A percentile compares a stretch with the other conserved stretches of the same genome.
phyloP scores from a whole-genome alignment of 805 yeast genomes.

The Saccharomyces kudriavzevii region DNA sequence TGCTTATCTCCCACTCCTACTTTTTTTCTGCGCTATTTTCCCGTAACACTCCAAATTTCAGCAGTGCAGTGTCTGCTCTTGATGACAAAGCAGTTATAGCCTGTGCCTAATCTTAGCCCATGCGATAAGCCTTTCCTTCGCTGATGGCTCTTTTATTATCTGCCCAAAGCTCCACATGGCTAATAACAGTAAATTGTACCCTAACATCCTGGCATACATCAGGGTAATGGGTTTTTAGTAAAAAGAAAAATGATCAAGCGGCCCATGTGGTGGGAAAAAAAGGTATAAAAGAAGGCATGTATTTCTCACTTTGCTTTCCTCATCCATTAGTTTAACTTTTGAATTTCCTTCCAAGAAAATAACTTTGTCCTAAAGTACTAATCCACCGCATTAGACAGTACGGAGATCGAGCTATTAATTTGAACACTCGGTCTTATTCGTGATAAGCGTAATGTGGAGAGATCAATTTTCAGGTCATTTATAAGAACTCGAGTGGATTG shows the following conservation, averaged over 20 bases:
- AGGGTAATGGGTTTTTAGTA: background rate
- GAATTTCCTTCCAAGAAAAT: constrained; percentile 9
- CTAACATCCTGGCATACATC: background rate
- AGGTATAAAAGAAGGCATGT: background rate
- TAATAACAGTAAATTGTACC: background rate
- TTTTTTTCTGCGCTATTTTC: too few relatives aligned
- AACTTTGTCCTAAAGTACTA: constrained; percentile 57
- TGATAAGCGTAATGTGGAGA: constrained; percentile 30
- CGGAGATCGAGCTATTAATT: constrained; percentile 26
- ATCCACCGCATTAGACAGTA: constrained; percentile 66
- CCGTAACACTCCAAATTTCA: too few relatives aligned
- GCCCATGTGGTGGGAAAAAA: background rate
- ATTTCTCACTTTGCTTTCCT: background rate
- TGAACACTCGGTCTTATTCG: constrained; percentile 18
- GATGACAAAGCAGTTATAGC: background rate
- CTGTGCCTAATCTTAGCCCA: background rate
- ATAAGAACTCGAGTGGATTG: constrained; percentile 32
- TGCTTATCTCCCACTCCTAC: background rate
- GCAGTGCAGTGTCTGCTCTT: background rate
- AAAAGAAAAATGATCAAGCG: background rate
- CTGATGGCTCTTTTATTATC: background rate
- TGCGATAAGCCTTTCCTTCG: background rate
- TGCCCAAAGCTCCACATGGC: background rate
- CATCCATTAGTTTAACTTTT: constrained; percentile 20
- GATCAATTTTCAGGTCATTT: constrained; percentile 18